Base-by-base conservation (phyloP, 225 moss, liverwort and hornwort species). In the Climacium dendroides region DNA sequence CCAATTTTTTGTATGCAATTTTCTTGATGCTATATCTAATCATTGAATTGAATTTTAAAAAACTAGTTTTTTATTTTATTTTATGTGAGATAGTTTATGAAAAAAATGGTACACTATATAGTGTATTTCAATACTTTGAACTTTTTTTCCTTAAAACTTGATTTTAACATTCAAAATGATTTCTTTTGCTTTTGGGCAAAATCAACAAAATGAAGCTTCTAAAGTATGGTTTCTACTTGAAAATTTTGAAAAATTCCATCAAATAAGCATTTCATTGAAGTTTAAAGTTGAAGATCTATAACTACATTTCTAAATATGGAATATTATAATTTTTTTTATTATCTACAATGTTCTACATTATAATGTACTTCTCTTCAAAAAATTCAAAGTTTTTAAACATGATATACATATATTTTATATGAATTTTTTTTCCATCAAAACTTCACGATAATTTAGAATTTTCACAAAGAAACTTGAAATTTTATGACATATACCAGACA, bases 51-150 rank as follows among this genome's bases (percentile, higher is more conserved):
- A 39, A 5, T 41, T n/a, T n/a, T n/a, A n/a, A n/a, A n/a, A n/a
- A n/a, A n/a, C n/a, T n/a, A n/a, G n/a, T n/a, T n/a, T n/a, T n/a
- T n/a, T n/a, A n/a, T n/a, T n/a, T n/a, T n/a, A n/a, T n/a, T n/a
- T n/a, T n/a, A n/a, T n/a, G 2, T 15, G 1, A 4, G 15, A 0
- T 26, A 28, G 9, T 43, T 25, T 15, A 26, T 71, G 0, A 26
- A 5, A 43, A 71, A 28, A 9, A 66, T n/a, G 3, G 5, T 71
- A 39, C 0, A 41, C 4, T 25, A 69, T 14, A 5, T 0, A 43
- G 1, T 26, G 0, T 26, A 70, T 15, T 43, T 71, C 14, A 5
- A 26, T 26, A 9, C 0, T 26, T 9, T 25, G 7, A 4, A 3
- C n/a, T 9, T 15, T 9, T 15, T 71, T 71, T 39, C 13, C 6